Evolutionary conservation across 2,329 filamentous ascomycete species (phyloP).

Genomic region (Alternaria sp.): DNA sequence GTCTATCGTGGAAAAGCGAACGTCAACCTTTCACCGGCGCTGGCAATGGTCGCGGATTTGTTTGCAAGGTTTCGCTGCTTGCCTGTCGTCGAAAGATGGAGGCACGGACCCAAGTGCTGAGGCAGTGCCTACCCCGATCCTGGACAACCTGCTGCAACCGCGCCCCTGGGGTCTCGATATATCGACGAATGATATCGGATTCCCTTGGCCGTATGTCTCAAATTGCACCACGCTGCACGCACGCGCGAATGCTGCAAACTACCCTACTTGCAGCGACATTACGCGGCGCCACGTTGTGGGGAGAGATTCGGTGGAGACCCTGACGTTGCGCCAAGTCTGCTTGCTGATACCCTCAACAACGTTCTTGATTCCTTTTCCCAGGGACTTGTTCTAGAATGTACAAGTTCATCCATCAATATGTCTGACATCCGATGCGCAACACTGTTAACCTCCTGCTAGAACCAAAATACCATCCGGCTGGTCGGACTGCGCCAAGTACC

Average conservation of each 20-base stretch:
- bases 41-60: background rate
- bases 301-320: constrained; percentile 6
- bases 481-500: background rate
- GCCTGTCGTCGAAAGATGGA: constrained; percentile 12
- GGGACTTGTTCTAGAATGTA: background rate
- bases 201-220: background rate
- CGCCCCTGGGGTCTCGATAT: constrained; percentile 14
- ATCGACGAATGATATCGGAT: constrained; percentile 2
- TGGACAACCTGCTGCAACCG: constrained; percentile 11
- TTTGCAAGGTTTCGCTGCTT: constrained; percentile 10
- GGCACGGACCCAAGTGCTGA: constrained; percentile 15
- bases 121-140: constrained; percentile 15
- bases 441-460: background rate
- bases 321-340: constrained; percentile 16
- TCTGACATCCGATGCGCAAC: background rate
- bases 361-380: background rate
- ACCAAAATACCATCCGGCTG: background rate
- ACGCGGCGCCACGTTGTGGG: constrained; percentile 12
- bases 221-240: constrained; percentile 1
- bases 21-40: background rate
- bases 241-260: constrained; percentile 1
- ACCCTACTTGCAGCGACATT: constrained; percentile 4
- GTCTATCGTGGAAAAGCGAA: background rate
- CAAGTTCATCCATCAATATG: background rate
- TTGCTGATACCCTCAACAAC: background rate